These are phyloP conservation scores for Pythium monospermum DNA, from an alignment of 352 stramenopile genomes.

Conservation along the genomic window DNA sequence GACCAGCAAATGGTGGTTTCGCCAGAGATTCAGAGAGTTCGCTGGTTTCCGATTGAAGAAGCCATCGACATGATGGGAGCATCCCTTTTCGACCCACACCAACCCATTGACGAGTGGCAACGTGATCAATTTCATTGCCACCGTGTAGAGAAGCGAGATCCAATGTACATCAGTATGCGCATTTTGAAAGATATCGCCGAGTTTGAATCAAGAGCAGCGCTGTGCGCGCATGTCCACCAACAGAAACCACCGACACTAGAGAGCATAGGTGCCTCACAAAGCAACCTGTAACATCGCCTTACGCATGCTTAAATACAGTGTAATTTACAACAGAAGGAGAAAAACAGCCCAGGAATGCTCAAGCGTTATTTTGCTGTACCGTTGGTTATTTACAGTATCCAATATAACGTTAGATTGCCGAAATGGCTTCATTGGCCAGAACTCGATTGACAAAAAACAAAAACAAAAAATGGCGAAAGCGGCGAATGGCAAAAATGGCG, in stretches of 20 bases:
- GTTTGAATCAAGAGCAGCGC: constrained; percentile 17
- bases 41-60: constrained; percentile 49
- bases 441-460: not conserved
- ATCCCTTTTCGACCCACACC: constrained; percentile 23
- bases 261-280: constrained; percentile 6
- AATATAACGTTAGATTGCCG: constrained; percentile 14
- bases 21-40: constrained; percentile 45
- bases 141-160: constrained; percentile 31
- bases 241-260: constrained; percentile 19
- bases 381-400: constrained; percentile 16
- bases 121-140: constrained; percentile 30
- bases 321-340: no score
- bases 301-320: no score
- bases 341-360: no score
- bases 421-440: constrained; percentile 10
- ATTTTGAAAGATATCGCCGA: constrained; percentile 34
- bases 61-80: constrained; percentile 43
- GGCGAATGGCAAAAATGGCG: not conserved
- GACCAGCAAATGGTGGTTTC: constrained; percentile 42
- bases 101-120: constrained; percentile 40
- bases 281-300: constrained; percentile 12
- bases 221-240: constrained; percentile 1
- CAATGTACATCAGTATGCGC: constrained; percentile 50
- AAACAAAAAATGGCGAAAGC: constrained; percentile 3
- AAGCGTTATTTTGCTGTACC: no score